phyloP scores from a whole-genome alignment of 2,329 filamentous ascomycete species.

The Xylariales sp. region DNA sequence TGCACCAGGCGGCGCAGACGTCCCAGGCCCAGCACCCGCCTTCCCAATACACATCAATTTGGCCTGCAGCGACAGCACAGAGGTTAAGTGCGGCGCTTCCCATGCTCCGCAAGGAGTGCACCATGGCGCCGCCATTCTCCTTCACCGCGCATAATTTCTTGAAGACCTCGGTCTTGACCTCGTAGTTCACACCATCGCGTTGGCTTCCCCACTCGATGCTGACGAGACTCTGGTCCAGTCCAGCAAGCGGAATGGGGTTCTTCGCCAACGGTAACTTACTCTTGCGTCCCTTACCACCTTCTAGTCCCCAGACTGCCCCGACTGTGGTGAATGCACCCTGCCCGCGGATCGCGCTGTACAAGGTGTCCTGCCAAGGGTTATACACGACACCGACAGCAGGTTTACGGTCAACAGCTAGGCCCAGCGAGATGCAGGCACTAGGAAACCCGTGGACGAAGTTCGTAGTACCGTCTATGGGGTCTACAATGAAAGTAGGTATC shows the following conservation, averaged over 20 bases:
- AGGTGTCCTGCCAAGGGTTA: conserved; percentile 77
- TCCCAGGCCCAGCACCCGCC: conserved; percentile 89
- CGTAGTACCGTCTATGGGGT: conserved; percentile 85
- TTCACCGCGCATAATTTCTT: conserved; percentile 66
- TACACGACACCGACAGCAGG: conserved; percentile 81
- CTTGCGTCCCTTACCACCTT: conserved; percentile 52
- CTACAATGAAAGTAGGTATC: conserved; percentile 81
- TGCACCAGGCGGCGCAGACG: conserved; percentile 83
- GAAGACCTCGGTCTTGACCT: conserved; percentile 75
- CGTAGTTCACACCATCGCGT: conserved; percentile 76
- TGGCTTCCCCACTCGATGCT: conserved; percentile 80
- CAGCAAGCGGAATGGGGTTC: conserved; percentile 66
- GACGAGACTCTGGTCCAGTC: conserved; percentile 72
- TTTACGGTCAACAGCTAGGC: conserved; percentile 70
- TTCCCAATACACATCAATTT: conserved; percentile 83
- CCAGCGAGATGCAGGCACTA: conserved; percentile 80
- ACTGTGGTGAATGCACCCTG: conserved; percentile 71
- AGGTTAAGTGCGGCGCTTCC: conserved; percentile 82
- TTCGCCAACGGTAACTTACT: conserved; percentile 59
- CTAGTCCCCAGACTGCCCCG: conserved; percentile 55
- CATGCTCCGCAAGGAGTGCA: conserved; percentile 76
- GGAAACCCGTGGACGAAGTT: conserved; percentile 85
- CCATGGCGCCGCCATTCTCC: conserved; percentile 77
- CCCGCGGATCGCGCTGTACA: conserved; percentile 77
- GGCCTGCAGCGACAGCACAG: conserved; percentile 76